These are phyloP conservation scores for Wallacemonas collosoma DNA, from an alignment of 208 protist genomes.

Conservation along the genomic window DNA sequence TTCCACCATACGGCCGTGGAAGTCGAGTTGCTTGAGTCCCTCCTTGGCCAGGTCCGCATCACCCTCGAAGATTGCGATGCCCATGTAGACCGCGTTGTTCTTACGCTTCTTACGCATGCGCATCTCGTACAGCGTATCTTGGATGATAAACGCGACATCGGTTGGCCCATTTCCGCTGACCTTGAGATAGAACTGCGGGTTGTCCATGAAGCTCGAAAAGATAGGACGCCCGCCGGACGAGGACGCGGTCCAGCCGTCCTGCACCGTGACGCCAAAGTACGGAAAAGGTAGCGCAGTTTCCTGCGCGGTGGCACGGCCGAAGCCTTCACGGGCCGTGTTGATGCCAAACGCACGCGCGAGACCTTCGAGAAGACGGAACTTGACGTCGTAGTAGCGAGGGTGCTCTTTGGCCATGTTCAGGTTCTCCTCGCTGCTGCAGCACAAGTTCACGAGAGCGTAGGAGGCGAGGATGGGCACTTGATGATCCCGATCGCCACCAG, in stretches of 20 bases:
- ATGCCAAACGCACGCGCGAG: slow-evolving; percentile 85
- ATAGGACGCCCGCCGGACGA: slow-evolving; percentile 85
- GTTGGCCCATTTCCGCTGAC: slow-evolving; percentile 49
- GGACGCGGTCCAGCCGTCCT: slow-evolving; percentile 72
- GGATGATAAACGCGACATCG: slow-evolving; percentile 88
- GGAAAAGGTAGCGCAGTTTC: slow-evolving; percentile 73
- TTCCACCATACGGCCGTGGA: slow-evolving; percentile 89
- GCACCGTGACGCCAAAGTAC: slow-evolving; percentile 89
- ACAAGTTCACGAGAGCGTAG: slow-evolving; percentile 90
- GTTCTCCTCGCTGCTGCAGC: slow-evolving; percentile 85
- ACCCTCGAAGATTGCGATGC: slow-evolving; percentile 86
- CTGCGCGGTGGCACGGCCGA: slow-evolving; percentile 81
- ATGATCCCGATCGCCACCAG: slow-evolving; percentile 81
- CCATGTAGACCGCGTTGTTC: slow-evolving; percentile 93
- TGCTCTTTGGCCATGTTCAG: slow-evolving; percentile 70
- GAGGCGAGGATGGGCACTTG: slow-evolving; percentile 90
- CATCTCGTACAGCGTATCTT: slow-evolving; percentile 87
- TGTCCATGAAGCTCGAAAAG: slow-evolving; percentile 92
- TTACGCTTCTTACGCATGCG: slow-evolving; percentile 84
- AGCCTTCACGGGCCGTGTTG: slow-evolving; percentile 83
- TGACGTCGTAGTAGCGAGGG: slow-evolving; percentile 79
- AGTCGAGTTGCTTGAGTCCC: slow-evolving; percentile 90
- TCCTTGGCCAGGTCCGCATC: slow-evolving; percentile 63
- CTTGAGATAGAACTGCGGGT: slow-evolving; percentile 89
- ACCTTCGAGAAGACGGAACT: slow-evolving; percentile 88